Evolutionary conservation across 192 early-diverging fungal genomes (phyloP), one percentile per base, ranked within the genome.

Genomic region (Rhizophagus sp.): DNA sequence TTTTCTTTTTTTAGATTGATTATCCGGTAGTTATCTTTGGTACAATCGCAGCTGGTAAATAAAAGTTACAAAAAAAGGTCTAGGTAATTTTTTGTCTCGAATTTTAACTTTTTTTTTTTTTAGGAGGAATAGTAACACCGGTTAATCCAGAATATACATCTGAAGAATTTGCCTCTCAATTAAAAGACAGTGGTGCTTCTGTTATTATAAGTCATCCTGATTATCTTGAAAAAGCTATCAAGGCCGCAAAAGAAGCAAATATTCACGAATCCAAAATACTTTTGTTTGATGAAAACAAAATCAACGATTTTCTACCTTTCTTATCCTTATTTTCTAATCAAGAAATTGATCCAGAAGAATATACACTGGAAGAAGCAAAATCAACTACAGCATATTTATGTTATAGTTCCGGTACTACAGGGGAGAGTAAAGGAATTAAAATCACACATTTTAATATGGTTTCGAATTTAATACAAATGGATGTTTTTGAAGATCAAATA

Each of bases 361-460:
- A 75, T 25, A 67, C 69, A 3, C 44, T n/a, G 24, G 76, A 86
- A 76, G 81, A 86, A 66, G 64, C 77, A 11, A 75, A 76, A 17
- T 79, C 83, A 2, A 70, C 79, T 3, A 83, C 80, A 6, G 92
- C 91, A 9, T 91, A 90, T 79, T 84, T 94, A 22, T 93, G 90
- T 81, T 95, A 93, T 83, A 90, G 89, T 30, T 90, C 88, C 10
- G 90, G 88, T 7, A 91, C 90, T 19, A 89, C 86, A 1, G 91
- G 94, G 13, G 87, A 82, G 65, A 91, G 93, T 49, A 98, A 98
- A 82, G 95, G 95, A 79, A 95, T 98, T 22, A 85, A 89, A 68
- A 90, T 93, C 3, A 95, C 92, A 30, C 95, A 97, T 71, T 79
- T 81, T 12, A 97, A 96, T 86, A 89, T 97, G 80, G 91, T 95